Evolutionary conservation across 768 basidiomycete species (phyloP), one percentile per base, ranked within the genome.

Genomic region (Boletus rubescentipes): DNA sequence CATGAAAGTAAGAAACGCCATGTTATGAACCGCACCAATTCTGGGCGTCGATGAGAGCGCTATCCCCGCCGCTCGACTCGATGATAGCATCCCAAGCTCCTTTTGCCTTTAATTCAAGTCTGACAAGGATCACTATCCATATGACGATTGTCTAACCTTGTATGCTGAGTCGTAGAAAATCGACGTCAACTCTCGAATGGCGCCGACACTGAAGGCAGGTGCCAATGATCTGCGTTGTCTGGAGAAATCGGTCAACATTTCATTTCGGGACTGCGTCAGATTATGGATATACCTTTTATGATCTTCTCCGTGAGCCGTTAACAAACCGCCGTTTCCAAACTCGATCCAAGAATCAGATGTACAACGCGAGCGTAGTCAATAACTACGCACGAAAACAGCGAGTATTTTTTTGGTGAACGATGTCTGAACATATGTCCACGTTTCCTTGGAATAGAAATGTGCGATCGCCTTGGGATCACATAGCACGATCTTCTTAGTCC

Each of bases 401-500:
- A 78, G 66, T 23, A 72, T 63, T 2, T 60, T 32, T 40, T 63
- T 73, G 4, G 65, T 54, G 15, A 75, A 58, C 3, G 64, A 67
- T 0, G 73, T 74, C 34, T 76, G 77, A 1, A 75, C 63, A 56
- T 85, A 85, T 0, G 69, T 72, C 14, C 64, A 52, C 2, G 51
- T 46, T 9, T 64, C 59, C 3, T 58, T 58, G n/a, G 52, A 29
- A 29, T 56, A 43, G 4, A 49, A 54, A 34, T 64, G 59, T 9
- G 63, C 39, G 18, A 64, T 61, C 4, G 62, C 59, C 49, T 77
- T 82, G 4, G 76, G 76, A 56, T 81, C 81, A 40, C 72, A 69
- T 16, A 67, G 34, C 7, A 67, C 15, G 21, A 67, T 45, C 35
- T 21, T 45, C 10, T 39, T 41, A 4, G 16, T 29, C 2, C 66